Evolutionary conservation across 306 rosid genomes (phyloP).

Genomic region (Ormosia semicastrata): DNA sequence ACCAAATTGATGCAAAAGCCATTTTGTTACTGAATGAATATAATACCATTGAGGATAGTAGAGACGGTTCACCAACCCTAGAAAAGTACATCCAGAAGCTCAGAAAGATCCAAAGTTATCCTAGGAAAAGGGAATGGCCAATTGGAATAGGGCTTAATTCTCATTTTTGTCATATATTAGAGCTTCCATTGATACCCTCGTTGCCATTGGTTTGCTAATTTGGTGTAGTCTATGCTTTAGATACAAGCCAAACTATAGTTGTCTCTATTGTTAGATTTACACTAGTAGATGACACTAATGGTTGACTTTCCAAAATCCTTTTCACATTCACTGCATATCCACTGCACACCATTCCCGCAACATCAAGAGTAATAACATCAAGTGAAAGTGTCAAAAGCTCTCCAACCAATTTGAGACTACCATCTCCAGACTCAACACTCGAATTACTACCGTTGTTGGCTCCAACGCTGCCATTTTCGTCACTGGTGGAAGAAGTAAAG

Average conservation of each 20-base stretch:
- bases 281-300: slow-evolving; percentile 63
- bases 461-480: no score
- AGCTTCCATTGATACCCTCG: slow-evolving; percentile 68
- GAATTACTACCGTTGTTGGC: no score
- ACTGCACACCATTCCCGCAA: slow-evolving; percentile 51
- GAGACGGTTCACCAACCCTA: slow-evolving; percentile 41
- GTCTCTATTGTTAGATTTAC: slow-evolving; percentile 66
- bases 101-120: slow-evolving; percentile 35
- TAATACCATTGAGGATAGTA: slow-evolving; percentile 63
- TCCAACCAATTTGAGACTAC: no score
- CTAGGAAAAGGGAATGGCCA: not conserved
- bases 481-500: no score
- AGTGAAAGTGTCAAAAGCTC: no score
- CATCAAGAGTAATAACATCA: no score
- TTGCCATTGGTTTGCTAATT: slow-evolving; percentile 51
- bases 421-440: no score
- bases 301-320: slow-evolving; percentile 61
- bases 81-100: slow-evolving; percentile 53
- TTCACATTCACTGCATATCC: slow-evolving; percentile 70
- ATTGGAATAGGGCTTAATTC: slow-evolving; percentile 70
- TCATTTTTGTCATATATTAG: slow-evolving; percentile 75
- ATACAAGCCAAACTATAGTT: slow-evolving; percentile 64
- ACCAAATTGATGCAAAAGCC: slow-evolving; percentile 33
- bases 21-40: slow-evolving; percentile 66
- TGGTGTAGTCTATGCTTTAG: slow-evolving; percentile 79